These are phyloP conservation scores for Syncephalis plumigaleata DNA, from an alignment of 371 early-diverging fungal genomes.

Conservation along the genomic window DNA sequence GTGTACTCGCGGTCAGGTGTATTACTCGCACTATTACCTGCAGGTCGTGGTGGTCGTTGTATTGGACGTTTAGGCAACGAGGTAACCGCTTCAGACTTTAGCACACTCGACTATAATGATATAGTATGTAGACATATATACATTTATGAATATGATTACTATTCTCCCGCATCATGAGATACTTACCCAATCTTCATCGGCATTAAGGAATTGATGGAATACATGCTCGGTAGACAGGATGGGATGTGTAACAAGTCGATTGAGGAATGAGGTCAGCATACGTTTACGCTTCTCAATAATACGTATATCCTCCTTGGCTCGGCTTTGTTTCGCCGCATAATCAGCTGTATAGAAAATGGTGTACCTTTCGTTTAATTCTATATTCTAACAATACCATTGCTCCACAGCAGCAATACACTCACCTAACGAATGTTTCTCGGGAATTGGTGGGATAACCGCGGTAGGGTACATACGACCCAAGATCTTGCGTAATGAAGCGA, in stretches of 20 bases:
- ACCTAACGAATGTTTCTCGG: constrained; percentile 81
- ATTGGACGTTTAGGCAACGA: constrained; percentile 40
- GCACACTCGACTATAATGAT: constrained; percentile 15
- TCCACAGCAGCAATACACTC: constrained; percentile 12
- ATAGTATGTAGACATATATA: no score
- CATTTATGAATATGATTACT: background rate
- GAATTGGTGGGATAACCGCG: constrained; percentile 81
- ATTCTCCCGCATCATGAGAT: background rate
- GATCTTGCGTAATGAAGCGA: constrained; percentile 65
- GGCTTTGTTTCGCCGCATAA: constrained; percentile 63
- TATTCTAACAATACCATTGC: constrained; percentile 4
- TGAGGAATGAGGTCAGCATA: constrained; percentile 75
- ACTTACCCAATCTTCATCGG: constrained; percentile 31
- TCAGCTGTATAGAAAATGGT: constrained; percentile 42
- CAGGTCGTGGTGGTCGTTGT: constrained; percentile 2
- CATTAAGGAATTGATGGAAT: constrained; percentile 76
- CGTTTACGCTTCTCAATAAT: constrained; percentile 76
- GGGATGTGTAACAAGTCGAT: constrained; percentile 66
- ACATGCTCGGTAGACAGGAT: constrained; percentile 66
- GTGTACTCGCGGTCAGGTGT: constrained; percentile 5
- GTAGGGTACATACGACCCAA: constrained; percentile 64
- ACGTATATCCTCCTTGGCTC: constrained; percentile 72
- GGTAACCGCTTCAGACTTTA: constrained; percentile 38
- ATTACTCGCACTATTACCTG: constrained; percentile 4
- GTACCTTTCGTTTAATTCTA: no score